Evolutionary conservation across 2,329 filamentous ascomycete species (phyloP).

Genomic region (Anisogramma anomala): DNA sequence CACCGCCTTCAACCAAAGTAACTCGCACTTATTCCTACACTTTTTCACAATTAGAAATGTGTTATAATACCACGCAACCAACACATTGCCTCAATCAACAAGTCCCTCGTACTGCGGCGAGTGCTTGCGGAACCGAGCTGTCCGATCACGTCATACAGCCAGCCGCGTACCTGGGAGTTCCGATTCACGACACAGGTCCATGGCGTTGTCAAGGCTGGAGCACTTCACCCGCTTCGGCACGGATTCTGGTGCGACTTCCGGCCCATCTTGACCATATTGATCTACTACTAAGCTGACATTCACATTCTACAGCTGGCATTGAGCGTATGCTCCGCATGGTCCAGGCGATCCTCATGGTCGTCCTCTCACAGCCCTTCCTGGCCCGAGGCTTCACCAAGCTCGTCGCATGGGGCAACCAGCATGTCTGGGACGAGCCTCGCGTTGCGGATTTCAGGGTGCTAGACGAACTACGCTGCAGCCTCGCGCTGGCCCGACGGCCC

Average conservation of each 20-base stretch:
- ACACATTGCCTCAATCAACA: too few relatives aligned
- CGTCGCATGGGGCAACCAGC: conserved; percentile 5
- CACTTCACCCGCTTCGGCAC: conserved; percentile 28
- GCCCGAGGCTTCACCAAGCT: conserved; percentile 2
- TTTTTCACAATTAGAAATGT: too few relatives aligned
- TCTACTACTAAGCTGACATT: not conserved
- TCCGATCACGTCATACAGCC: too few relatives aligned
- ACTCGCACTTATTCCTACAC: too few relatives aligned
- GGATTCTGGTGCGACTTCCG: conserved; percentile 17
- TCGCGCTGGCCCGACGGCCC: conserved; percentile 39
- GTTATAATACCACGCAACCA: too few relatives aligned
- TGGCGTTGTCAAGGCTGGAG: conserved; percentile 19
- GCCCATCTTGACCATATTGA: too few relatives aligned
- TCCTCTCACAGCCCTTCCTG: conserved; percentile 7
- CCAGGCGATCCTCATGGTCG: conserved; percentile 11
- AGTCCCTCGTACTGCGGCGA: too few relatives aligned
- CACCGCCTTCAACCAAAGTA: too few relatives aligned
- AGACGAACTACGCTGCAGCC: conserved; percentile 1
- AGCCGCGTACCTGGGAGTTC: too few relatives aligned
- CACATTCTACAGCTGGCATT: conserved; percentile 5
- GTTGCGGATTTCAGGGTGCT: not conserved
- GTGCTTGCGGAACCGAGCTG: too few relatives aligned
- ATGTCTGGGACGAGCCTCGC: conserved; percentile 7
- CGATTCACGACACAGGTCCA: not conserved
- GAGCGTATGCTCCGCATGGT: conserved; percentile 11